Base-by-base conservation (phyloP, 148 eudicot genomes). In the Limonium bicolor region DNA sequence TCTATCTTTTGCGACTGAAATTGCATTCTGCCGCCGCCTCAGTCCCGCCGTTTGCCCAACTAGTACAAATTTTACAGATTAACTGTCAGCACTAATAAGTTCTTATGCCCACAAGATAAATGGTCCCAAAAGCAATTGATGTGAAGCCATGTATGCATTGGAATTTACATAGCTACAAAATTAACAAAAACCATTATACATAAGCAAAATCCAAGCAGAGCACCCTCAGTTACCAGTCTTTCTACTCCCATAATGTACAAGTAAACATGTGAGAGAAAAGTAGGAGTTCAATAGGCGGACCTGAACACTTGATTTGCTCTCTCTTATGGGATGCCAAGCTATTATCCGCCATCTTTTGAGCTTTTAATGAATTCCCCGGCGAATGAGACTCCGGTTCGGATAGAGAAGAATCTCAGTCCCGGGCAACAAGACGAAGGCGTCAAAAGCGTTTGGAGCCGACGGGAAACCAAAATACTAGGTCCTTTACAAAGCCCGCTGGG, bases 281-380 rank as follows among this genome's bases (percentile, higher is more conserved):
- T 29, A 19, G 28, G 9, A 23, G 42, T 50, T 35, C 15, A 10
- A 1, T 16, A 22, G 10, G 21, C 22, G n/a, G 64, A 43, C 95
- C 93, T 53, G 95, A 65, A 36, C 80, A 60, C 54, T 86, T 81
- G 41, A 81, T 63, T 21, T 83, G 76, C 50, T 76, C 81, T 56
- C 95, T 65, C 51, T 67, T 77, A 26, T 59, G 74, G 51, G 83
- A 60, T 43, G 66, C 37, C 52, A 53, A 42, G 59, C 55, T 54
- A 16, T 62, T 73, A 46, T 81, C 95, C 36, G 81, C 78, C 95
- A 81, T 81, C n/a, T n/a, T n/a, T n/a, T n/a, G n/a, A n/a, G n/a
- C n/a, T n/a, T n/a, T n/a, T n/a, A n/a, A n/a, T n/a, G n/a, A n/a
- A n/a, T n/a, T n/a, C n/a, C n/a, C n/a, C n/a, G n/a, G n/a, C n/a